Conservation (phyloP, 106 monocot genomes). For the Apostasia shenzhenica region DNA sequence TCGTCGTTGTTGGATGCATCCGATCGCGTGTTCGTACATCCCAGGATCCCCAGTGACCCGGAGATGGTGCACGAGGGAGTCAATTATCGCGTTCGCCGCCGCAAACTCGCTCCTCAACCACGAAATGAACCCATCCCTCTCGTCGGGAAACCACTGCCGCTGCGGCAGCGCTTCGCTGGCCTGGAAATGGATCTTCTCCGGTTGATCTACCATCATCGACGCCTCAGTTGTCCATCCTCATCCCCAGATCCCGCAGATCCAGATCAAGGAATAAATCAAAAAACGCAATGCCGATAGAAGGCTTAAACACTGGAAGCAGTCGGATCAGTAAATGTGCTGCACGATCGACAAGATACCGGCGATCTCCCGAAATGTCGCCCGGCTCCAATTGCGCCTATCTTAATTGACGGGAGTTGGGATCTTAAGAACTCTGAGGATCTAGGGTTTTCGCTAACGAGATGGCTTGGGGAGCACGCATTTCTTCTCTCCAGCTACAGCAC, state of each 20-base stretch:
- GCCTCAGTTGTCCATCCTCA: neutral
- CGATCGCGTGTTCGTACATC: constrained; percentile 35
- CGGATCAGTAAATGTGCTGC: neutral
- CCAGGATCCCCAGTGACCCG: constrained; percentile 29
- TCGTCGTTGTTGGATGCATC: constrained; percentile 39
- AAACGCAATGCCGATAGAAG: neutral
- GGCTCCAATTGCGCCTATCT: neutral
- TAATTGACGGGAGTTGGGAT: constrained; percentile 3
- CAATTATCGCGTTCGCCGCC: constrained; percentile 64
- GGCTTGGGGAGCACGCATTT: constrained; percentile 10
- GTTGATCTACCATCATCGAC: neutral
- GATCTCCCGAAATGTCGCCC: neutral
- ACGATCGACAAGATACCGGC: neutral
- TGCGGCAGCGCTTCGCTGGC: constrained; percentile 1
- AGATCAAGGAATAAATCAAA: neutral
- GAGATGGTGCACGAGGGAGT: constrained; percentile 41
- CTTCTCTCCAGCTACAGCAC: constrained; percentile 3
- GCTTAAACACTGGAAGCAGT: neutral
- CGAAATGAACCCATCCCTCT: constrained; percentile 41
- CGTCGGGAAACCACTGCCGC: constrained; percentile 36
- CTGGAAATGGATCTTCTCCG: constrained; percentile 5
- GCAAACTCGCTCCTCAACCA: constrained; percentile 61
- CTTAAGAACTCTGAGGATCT: neutral
- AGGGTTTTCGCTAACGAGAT: constrained; percentile 1
- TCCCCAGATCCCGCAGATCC: constrained; percentile 4